A percentile compares a stretch with the other conserved stretches of the same genome.
Conservation (phyloP, 345 rosid genomes). For the Citrus maxima region DNA sequence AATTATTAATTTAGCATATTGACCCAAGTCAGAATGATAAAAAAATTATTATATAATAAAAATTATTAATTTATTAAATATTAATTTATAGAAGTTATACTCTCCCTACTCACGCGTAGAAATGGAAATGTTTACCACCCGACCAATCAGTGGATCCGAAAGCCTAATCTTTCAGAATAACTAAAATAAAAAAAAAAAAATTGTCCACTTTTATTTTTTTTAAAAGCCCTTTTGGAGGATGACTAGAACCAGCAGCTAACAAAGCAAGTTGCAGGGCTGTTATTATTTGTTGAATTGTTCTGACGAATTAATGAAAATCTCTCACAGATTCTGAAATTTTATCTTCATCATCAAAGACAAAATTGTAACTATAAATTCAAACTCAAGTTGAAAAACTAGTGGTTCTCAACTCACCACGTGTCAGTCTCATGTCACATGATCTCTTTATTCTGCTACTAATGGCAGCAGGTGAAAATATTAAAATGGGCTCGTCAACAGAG, state of each 20-base stretch:
- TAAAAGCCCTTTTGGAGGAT: not conserved
- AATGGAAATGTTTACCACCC: too few species aligned
- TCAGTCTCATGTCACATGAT: not conserved
- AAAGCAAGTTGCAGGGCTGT: not conserved
- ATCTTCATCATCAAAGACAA: not conserved
- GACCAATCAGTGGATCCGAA: too few species aligned
- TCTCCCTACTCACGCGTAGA: too few species aligned
- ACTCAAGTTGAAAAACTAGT: not conserved
- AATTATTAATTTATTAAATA: too few species aligned
- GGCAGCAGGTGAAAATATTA: not conserved
- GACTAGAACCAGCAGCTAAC: not conserved
- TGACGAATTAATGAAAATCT: not conserved
- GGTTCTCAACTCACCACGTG: constrained; percentile 6
- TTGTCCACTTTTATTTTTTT: too few species aligned
- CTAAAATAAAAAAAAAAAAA: too few species aligned
- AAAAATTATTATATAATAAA: too few species aligned
- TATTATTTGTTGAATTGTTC: not conserved
- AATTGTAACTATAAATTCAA: not conserved
- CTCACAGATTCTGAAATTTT: not conserved
- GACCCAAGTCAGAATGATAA: too few species aligned
- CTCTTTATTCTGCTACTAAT: not conserved
- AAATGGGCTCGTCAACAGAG: not conserved
- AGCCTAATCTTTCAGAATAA: too few species aligned
- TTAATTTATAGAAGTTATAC: too few species aligned
- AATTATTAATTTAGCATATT: too few species aligned